These are phyloP conservation scores for Pseudogymnoascus verrucosus DNA, from an alignment of 2,329 filamentous ascomycete species.

Conservation along the genomic window DNA sequence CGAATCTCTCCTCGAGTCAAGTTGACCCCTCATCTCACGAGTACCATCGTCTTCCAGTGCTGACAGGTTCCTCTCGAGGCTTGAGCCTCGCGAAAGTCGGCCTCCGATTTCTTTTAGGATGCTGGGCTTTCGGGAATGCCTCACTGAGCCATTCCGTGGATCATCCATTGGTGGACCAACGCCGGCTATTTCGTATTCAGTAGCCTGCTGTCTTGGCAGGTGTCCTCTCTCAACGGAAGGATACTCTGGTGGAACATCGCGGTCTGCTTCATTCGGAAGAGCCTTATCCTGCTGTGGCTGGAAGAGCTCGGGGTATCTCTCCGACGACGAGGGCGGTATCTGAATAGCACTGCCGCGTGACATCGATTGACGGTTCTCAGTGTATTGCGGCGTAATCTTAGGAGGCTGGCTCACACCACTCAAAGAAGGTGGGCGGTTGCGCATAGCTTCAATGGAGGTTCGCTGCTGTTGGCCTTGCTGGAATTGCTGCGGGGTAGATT, in stretches of 20 bases:
- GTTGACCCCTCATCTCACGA: background rate
- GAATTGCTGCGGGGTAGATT: background rate
- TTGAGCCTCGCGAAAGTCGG: conserved; percentile 26
- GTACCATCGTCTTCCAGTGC: background rate
- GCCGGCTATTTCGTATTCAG: conserved; percentile 32
- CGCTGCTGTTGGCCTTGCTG: background rate
- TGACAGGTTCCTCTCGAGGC: conserved; percentile 19
- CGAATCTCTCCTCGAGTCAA: background rate
- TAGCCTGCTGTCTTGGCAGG: conserved; percentile 34
- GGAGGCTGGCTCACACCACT: background rate
- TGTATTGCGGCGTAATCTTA: background rate
- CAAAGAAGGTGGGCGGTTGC: background rate
- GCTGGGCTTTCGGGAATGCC: conserved; percentile 27
- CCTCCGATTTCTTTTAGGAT: conserved; percentile 46
- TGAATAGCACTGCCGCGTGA: conserved; percentile 19
- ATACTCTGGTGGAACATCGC: conserved; percentile 22
- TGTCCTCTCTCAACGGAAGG: conserved; percentile 24
- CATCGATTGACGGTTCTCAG: conserved; percentile 12
- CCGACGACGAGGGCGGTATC: conserved; percentile 43
- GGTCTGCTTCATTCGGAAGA: conserved; percentile 15
- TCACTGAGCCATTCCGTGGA: conserved; percentile 27
- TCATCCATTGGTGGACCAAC: conserved; percentile 31
- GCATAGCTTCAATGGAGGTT: background rate
- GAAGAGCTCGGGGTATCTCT: conserved; percentile 43
- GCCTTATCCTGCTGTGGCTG: conserved; percentile 23